These are phyloP conservation scores for Candida nemodendra DNA, from an alignment of 805 yeast genomes.

Conservation along the genomic window DNA sequence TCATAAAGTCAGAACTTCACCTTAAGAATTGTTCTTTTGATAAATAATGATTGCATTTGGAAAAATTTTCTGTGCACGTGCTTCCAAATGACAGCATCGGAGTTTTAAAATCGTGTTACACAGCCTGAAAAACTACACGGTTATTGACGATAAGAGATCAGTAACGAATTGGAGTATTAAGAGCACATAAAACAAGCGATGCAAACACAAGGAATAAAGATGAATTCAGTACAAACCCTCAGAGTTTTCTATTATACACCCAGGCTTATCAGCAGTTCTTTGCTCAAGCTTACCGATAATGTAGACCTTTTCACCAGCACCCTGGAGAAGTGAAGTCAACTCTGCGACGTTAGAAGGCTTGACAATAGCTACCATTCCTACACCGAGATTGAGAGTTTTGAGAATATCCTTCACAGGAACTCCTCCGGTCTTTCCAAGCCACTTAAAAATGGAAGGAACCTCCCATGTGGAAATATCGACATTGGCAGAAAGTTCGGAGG, in stretches of 20 bases:
- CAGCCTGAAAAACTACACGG: no score
- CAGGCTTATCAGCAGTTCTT: conserved; percentile 48
- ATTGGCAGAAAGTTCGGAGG: conserved; percentile 71
- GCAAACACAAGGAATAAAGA: background rate
- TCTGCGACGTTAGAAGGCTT: conserved; percentile 61
- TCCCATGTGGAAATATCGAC: conserved; percentile 81
- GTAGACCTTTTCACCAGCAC: conserved; percentile 74
- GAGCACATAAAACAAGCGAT: no score
- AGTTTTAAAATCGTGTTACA: background rate
- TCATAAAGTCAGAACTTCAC: no score
- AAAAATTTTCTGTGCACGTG: conserved; percentile 12
- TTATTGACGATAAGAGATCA: no score
- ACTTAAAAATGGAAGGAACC: conserved; percentile 85
- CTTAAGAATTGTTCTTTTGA: no score
- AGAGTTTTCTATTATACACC: conserved; percentile 56
- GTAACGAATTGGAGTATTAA: no score
- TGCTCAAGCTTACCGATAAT: conserved; percentile 59
- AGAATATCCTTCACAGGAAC: conserved; percentile 82
- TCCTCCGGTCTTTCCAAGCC: conserved; percentile 90
- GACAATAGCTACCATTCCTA: conserved; percentile 93
- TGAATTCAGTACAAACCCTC: conserved; percentile 39
- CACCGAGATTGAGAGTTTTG: conserved; percentile 93
- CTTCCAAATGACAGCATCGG: conserved; percentile 5
- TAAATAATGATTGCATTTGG: no score
- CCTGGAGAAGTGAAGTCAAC: conserved; percentile 51